Conservation (phyloP, 164 flowering plant genomes). For the Aristolochia contorta region DNA sequence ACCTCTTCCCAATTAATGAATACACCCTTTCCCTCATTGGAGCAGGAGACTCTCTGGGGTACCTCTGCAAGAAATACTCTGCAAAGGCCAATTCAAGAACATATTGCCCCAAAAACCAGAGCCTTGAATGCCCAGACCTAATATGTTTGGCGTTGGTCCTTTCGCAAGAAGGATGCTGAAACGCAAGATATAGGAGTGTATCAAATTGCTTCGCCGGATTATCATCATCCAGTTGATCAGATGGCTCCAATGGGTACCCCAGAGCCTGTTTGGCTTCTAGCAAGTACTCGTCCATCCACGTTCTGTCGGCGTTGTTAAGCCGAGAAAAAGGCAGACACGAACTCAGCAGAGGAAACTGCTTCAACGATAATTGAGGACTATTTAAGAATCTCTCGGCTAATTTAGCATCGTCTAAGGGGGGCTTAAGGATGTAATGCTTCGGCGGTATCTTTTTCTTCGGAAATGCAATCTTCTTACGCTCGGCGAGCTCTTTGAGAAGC, state of each 20-base stretch:
- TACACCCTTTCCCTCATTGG: conserved; percentile 95
- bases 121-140: conserved; percentile 77
- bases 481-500: conserved; percentile 80
- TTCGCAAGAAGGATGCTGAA: conserved; percentile 83
- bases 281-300: conserved; percentile 43
- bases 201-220: conserved; percentile 94
- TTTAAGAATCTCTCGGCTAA: conserved; percentile 72
- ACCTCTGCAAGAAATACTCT: conserved; percentile 88
- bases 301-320: conserved; percentile 72
- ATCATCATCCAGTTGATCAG: conserved; percentile 54
- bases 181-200: conserved; percentile 80
- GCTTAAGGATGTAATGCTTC: conserved; percentile 63
- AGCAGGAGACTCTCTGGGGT: conserved; percentile 91
- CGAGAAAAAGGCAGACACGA: conserved; percentile 77
- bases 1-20: conserved; percentile 88
- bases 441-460: conserved; percentile 80
- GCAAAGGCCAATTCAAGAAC: conserved; percentile 79
- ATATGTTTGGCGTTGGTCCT: conserved; percentile 75
- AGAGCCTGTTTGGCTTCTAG: conserved; percentile 83
- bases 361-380: conserved; percentile 86
- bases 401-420: conserved; percentile 77
- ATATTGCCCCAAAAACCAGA: conserved; percentile 79
- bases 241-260: conserved; percentile 85
- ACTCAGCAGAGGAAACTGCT: conserved; percentile 77
- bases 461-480: conserved; percentile 51